Evolutionary conservation across 148 eudicot species (phyloP), one percentile per base, ranked within the genome.

Genomic region (Diospyros kaki): DNA sequence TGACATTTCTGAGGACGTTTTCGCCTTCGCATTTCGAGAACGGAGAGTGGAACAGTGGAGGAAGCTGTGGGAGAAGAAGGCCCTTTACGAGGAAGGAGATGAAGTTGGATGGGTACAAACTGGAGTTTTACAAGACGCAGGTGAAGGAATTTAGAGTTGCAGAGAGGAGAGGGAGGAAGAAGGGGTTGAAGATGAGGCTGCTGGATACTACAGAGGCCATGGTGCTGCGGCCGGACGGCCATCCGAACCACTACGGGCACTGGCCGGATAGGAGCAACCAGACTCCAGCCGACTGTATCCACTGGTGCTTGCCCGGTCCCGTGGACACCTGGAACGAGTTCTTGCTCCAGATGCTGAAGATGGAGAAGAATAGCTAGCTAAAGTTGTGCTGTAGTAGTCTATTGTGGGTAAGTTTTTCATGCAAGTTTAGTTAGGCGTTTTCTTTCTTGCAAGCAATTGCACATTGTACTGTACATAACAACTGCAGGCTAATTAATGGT

Each of bases 231-330:
- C 82, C 66, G 10, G 93, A 91, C 53, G 86, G 86, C 56, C 78
- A 81, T 7, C 75, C 90, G 69, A 70, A 84, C 81, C 76, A 53
- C 84, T 52, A 78, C 60, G 91, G 93, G 42, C 90, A 87, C 63
- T 83, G 82, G 79, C 83, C 90, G 10, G 46, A 82, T 48, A 81
- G 77, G 69, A 87, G 84, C 42, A 87, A 64, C 63, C 0, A 28
- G 28, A 81, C 78, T 2, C 75, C 85, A 73, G 86, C 84, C 75
- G 94, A 87, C 71, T 90, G 94, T 78, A 88, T 90, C 40, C 94
- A 90, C 79, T 90, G 94, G 94, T 87, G 94, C 44, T 55, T 90
- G 64, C 93, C 93, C 14, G 94, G 94, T 12, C 87, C 94, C 2
- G 83, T 89, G 54, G 85, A 82, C 71, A 64, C 74, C 1, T 82